These are phyloP conservation scores for Malus sylvestris DNA, from an alignment of 306 rosid species.

Conservation along the genomic window DNA sequence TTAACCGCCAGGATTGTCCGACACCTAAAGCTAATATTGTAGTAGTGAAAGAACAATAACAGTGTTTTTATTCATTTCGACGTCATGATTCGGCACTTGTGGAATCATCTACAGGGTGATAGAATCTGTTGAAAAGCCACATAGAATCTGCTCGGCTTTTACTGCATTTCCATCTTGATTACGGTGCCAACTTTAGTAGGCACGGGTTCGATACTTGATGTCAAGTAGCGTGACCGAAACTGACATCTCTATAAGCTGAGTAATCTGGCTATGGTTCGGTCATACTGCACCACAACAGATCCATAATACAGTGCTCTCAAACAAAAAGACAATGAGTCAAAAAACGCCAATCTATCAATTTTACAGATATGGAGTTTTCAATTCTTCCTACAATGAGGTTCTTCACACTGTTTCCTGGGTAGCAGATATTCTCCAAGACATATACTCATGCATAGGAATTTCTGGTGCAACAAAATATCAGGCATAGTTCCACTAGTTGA, in stretches of 20 bases:
- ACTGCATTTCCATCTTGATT: constrained; percentile 70
- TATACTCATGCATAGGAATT: too few relatives aligned
- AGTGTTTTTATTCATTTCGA: background rate
- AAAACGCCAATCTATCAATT: background rate
- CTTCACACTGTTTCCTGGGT: too few relatives aligned
- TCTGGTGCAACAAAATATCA: too few relatives aligned
- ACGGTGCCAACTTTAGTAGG: constrained; percentile 66
- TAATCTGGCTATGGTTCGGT: constrained; percentile 70
- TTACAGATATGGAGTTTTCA: background rate
- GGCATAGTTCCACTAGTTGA: too few relatives aligned
- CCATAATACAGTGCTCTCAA: background rate
- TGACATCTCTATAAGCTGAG: constrained; percentile 73
- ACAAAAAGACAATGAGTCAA: background rate
- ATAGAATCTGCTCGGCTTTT: constrained; percentile 47
- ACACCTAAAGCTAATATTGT: too few relatives aligned
- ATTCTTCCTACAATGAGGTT: too few relatives aligned
- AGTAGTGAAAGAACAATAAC: background rate
- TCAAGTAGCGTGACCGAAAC: constrained; percentile 80
- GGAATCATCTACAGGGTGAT: constrained; percentile 63
- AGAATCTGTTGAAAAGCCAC: constrained; percentile 63
- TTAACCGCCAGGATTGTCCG: too few relatives aligned
- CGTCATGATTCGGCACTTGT: constrained; percentile 6
- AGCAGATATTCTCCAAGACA: too few relatives aligned
- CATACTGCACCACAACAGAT: constrained; percentile 45
- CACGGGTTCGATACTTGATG: constrained; percentile 76